Evolutionary conservation across 345 rosid species (phyloP), one percentile per base, ranked within the genome.

Genomic region (Limnanthes douglasii): DNA sequence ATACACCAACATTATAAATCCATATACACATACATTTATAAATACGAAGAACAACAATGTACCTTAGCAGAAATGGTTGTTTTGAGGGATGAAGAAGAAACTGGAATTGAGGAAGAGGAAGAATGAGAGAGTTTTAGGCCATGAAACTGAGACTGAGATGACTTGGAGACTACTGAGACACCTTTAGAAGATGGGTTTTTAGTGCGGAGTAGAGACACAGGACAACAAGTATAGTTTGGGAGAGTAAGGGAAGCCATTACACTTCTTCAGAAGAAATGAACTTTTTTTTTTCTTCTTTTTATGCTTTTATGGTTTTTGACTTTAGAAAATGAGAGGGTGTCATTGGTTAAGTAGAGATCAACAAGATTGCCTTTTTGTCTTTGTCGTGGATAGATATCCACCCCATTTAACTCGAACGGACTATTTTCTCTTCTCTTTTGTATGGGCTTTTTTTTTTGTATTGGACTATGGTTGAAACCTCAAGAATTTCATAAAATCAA

Each of bases 11-110:
- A 26, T 24, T 36, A 40, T 15, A 13, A 11, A 4, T 1, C n/a
- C 18, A 9, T 31, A 22, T n/a, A 15, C 15, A 9, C 34, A 22
- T n/a, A 18, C 18, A 37, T 6, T 37, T 37, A 46, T 31, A 4
- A 19, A 33, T 17, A 35, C 10, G 13, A 11, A 30, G 1, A 15
- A 35, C 16, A n/a, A 40, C 68, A 69, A 68, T 62, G 85, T 72
- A 88, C 95, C 95, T 83, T 73, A 25, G 97, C 86, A 50, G 41
- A 47, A 64, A 88, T 55, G 40, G 60, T 20, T 24, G 35, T 43
- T 59, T 56, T 82, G 14, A 42, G 26, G 31, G 56, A 57, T 35
- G 64, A 41, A 66, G 40, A 27, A 17, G 70, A 51, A 60, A 65
- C 37, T 28, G 69, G 55, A 38, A 52, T 10, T 4, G 73, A 20